Conservation (phyloP, 345 rosid species). For the Bruguiera gymnorhiza region DNA sequence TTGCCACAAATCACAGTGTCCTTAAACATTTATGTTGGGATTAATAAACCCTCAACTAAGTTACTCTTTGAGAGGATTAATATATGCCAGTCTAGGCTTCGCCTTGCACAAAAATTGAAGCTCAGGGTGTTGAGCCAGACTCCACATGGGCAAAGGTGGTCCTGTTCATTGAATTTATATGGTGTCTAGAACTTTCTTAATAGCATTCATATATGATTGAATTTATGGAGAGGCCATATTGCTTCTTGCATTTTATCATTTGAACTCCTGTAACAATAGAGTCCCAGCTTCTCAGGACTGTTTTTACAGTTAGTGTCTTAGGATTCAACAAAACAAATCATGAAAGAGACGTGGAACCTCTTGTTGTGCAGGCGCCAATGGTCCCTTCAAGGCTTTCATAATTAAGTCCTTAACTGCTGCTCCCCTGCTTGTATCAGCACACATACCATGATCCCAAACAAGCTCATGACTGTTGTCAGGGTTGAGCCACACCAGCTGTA, state of each 20-base stretch:
- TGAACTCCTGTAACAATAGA: no score
- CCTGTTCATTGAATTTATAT: no score
- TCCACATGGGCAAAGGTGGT: no score
- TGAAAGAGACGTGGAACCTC: slow-evolving; percentile 43
- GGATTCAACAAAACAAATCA: background rate
- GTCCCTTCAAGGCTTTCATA: slow-evolving; percentile 76
- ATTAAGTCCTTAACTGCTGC: slow-evolving; percentile 83
- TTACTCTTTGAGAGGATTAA: no score
- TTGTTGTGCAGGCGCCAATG: slow-evolving; percentile 73
- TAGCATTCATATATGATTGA: no score
- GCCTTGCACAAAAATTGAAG: no score
- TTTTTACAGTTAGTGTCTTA: no score
- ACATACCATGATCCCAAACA: slow-evolving; percentile 94
- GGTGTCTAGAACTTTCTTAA: no score
- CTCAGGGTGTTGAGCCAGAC: no score
- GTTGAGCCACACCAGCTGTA: slow-evolving; percentile 85
- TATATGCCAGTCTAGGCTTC: no score
- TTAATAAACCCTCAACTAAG: background rate
- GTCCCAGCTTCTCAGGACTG: no score
- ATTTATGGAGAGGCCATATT: background rate
- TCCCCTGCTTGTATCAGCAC: slow-evolving; percentile 97
- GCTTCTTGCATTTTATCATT: background rate
- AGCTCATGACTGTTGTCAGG: slow-evolving; percentile 97
- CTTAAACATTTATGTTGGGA: background rate
- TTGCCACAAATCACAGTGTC: background rate